Base-by-base conservation (phyloP, 2,329 filamentous ascomycete genomes). In the Colletotrichum cuscutae region DNA sequence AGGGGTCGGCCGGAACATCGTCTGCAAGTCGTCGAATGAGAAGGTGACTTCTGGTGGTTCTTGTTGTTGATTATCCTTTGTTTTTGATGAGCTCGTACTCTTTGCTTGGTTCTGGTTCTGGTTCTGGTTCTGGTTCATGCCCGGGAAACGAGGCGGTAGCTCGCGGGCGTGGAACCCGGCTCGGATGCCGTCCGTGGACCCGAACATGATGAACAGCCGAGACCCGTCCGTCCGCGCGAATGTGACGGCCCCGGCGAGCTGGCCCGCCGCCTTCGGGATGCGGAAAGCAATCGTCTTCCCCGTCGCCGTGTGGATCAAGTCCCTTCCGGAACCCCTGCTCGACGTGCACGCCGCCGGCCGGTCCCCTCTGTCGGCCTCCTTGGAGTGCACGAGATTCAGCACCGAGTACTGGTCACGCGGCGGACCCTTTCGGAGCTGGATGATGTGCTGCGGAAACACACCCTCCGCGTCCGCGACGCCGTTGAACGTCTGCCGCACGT, bases 401-500 rank as follows among this genome's bases (percentile, higher is more conserved):
- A 49, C 42, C 1, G 42, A 49, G 19, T 49, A 49, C 42, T 49
- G 42, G 19, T 49, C 42, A 8, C 42, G 42, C 19, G 42, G 19
- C 19, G 42, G 42, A 1, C 42, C 42, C 42, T 22, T 49, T 49
- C 19, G 42, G 19, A 49, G 42, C 8, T 49, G 42, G 42, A 49
- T 22, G 7, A 49, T 49, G 42, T 49, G 77, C 5, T 72, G 71
- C 6, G 77, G 77, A 32, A 76, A 78, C 1, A 76, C 72, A 1
- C 78, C 77, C 4, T 75, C 59, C 3, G 61, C 26, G 5, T 65
- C 74, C 3, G 19, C 42, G 32, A 54, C 49, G 61, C n/a, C 60
- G 32, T 66, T 72, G 26, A 69, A 62, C 15, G 78, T 74, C 68
- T 81, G 79, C 13, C 77, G 76, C n/a, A 81, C 75, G 52, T 78